phyloP scores from a whole-genome alignment of 805 yeast species.

The Yamadazyma takamatsuzukensis region DNA sequence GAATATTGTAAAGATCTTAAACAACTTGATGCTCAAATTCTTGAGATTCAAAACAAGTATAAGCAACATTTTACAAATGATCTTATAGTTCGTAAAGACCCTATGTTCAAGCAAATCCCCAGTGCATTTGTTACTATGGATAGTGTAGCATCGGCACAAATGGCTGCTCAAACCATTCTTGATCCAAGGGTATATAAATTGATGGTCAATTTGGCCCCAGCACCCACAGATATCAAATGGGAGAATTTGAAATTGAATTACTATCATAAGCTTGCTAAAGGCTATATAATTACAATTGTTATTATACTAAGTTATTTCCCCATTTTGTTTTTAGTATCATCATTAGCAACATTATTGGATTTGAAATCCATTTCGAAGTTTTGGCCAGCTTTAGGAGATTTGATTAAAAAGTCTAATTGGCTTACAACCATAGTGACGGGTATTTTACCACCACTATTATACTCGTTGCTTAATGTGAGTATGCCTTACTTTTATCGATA shows the following conservation, averaged over 20 bases:
- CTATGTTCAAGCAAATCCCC: slow-evolving; percentile 36
- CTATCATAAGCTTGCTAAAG: slow-evolving; percentile 31
- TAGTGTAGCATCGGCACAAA: slow-evolving; percentile 46
- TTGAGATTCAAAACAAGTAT: slow-evolving; percentile 27
- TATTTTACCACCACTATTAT: slow-evolving; percentile 58
- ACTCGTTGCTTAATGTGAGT: slow-evolving; percentile 49
- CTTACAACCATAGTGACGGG: slow-evolving; percentile 57
- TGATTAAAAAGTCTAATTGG: slow-evolving; percentile 48
- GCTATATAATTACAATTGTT: slow-evolving; percentile 38
- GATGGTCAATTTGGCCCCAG: slow-evolving; percentile 43
- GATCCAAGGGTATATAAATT: slow-evolving; percentile 44
- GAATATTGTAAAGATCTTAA: slow-evolving; percentile 30
- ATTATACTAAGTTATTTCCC: slow-evolving; percentile 49
- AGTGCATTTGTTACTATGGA: slow-evolving; percentile 49
- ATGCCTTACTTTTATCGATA: slow-evolving; percentile 55
- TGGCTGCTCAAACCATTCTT: slow-evolving; percentile 45
- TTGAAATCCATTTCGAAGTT: slow-evolving; percentile 51
- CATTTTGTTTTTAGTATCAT: slow-evolving; percentile 52
- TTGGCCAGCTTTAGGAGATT: slow-evolving; percentile 59
- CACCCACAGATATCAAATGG: slow-evolving; percentile 45
- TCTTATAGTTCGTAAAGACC: slow-evolving; percentile 19
- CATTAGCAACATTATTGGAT: slow-evolving; percentile 54
- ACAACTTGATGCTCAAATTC: slow-evolving; percentile 38
- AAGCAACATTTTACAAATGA: slow-evolving; percentile 6
- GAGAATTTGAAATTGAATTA: slow-evolving; percentile 43